phyloP scores from a whole-genome alignment of 2,329 filamentous ascomycete species.

The Fusarium palustre region DNA sequence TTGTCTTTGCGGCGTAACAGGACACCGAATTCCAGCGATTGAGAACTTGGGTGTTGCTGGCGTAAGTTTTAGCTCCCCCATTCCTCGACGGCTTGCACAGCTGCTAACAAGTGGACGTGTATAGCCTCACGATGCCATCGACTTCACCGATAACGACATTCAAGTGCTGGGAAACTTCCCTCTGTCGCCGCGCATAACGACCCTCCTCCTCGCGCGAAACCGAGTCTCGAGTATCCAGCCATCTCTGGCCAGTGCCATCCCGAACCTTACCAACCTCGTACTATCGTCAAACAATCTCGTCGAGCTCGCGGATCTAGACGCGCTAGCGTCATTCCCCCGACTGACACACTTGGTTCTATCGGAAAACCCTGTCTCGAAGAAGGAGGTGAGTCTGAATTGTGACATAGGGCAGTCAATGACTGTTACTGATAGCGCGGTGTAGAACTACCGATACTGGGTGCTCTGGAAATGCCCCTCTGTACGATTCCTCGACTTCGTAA shows the following conservation, averaged over 20 bases:
- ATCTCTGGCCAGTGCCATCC: constrained; percentile 78
- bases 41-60: constrained; percentile 97
- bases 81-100: background rate
- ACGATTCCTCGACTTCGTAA: constrained; percentile 91
- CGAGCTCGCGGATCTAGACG: constrained; percentile 89
- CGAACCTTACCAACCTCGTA: constrained; percentile 84
- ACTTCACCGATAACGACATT: constrained; percentile 99
- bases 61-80: constrained; percentile 65
- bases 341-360: constrained; percentile 84
- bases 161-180: constrained; percentile 91
- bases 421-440: constrained; percentile 12
- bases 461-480: constrained; percentile 87
- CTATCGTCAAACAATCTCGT: constrained; percentile 84
- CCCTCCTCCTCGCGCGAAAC: constrained; percentile 90
- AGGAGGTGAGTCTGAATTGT: constrained; percentile 76
- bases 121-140: constrained; percentile 94
- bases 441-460: constrained; percentile 94
- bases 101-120: constrained; percentile 11
- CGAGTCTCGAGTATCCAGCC: constrained; percentile 85
- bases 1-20: constrained; percentile 68
- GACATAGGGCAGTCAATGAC: background rate
- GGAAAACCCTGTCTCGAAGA: constrained; percentile 91
- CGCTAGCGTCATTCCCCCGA: constrained; percentile 74
- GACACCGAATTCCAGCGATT: constrained; percentile 96
- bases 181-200: constrained; percentile 86